Evolutionary conservation across 768 basidiomycete genomes (phyloP).

Genomic region (Russula lepida): DNA sequence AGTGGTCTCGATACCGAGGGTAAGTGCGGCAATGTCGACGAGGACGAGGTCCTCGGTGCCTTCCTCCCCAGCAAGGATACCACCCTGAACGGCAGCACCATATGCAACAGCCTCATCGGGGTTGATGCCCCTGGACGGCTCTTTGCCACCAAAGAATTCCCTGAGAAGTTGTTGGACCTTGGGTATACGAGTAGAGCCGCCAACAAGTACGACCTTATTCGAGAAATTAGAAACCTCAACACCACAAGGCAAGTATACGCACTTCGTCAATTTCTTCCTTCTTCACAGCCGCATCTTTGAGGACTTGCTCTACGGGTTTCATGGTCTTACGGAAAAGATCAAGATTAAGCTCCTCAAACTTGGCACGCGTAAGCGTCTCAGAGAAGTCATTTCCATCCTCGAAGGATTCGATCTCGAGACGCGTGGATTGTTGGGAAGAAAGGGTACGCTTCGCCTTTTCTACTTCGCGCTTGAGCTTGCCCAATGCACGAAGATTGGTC

Average conservation of each 20-base stretch:
- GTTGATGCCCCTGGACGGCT: slow-evolving; percentile 98
- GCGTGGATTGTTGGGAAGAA: slow-evolving; percentile 83
- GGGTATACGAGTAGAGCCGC: slow-evolving; percentile 98
- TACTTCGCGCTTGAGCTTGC: slow-evolving; percentile 43
- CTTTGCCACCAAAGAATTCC: slow-evolving; percentile 90
- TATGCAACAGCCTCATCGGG: slow-evolving; percentile 99
- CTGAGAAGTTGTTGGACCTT: slow-evolving; percentile 98
- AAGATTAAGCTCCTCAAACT: slow-evolving; percentile 98
- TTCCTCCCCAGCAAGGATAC: slow-evolving; percentile 92
- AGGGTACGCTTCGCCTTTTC: slow-evolving; percentile 58
- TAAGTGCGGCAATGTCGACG: slow-evolving; percentile 93
- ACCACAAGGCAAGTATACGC: slow-evolving; percentile 15
- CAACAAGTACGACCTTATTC: slow-evolving; percentile 76
- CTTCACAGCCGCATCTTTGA: slow-evolving; percentile 97
- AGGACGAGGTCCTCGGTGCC: slow-evolving; percentile 86
- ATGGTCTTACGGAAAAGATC: slow-evolving; percentile 99
- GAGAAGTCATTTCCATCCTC: slow-evolving; percentile 96
- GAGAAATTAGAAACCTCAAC: neutral
- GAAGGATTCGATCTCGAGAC: slow-evolving; percentile 93
- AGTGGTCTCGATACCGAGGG: slow-evolving; percentile 98
- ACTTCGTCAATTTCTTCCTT: slow-evolving; percentile 95
- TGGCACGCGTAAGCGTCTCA: slow-evolving; percentile 94
- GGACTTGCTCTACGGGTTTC: slow-evolving; percentile 98
- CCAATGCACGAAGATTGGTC: slow-evolving; percentile 42
- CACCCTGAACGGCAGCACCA: slow-evolving; percentile 97